phyloP scores from a whole-genome alignment of 2,329 filamentous ascomycete species.

The Fragosphaeria purpurea region DNA sequence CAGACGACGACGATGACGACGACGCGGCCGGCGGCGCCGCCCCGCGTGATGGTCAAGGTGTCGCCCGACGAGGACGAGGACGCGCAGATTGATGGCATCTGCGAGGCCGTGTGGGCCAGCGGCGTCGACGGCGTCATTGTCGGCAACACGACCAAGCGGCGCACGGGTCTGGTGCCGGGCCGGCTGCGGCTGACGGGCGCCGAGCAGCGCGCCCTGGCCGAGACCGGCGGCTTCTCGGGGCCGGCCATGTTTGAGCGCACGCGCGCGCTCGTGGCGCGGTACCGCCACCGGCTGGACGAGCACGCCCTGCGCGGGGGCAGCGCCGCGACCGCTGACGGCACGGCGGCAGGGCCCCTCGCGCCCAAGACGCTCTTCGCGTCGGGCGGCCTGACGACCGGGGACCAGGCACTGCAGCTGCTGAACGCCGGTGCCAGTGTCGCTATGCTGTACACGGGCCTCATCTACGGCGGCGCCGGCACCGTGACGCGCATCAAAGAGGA shows the following conservation, averaged over 20 bases:
- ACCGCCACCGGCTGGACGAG: slow-evolving; percentile 58
- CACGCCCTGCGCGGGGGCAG: slow-evolving; percentile 20
- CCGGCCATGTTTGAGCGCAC: slow-evolving; percentile 81
- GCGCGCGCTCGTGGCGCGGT: slow-evolving; percentile 66
- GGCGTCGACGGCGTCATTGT: slow-evolving; percentile 95
- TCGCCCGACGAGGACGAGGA: slow-evolving; percentile 89
- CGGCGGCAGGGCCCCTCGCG: slow-evolving; percentile 18
- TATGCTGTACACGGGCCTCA: slow-evolving; percentile 76
- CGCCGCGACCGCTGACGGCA: slow-evolving; percentile 17
- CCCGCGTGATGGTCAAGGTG: slow-evolving; percentile 93
- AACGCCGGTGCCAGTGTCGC: slow-evolving; percentile 85
- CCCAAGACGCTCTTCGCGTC: slow-evolving; percentile 83
- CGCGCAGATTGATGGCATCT: slow-evolving; percentile 77
- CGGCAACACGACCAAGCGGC: slow-evolving; percentile 87
- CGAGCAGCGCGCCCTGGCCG: slow-evolving; percentile 59
- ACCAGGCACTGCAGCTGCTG: slow-evolving; percentile 70
- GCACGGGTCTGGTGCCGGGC: slow-evolving; percentile 59
- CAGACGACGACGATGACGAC: slow-evolving; percentile 35
- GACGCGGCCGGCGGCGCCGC: slow-evolving; percentile 33
- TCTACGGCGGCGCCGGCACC: slow-evolving; percentile 55
- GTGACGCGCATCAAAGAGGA: slow-evolving; percentile 56
- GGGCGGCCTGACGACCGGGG: slow-evolving; percentile 82
- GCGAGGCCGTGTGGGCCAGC: slow-evolving; percentile 69
- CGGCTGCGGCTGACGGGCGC: slow-evolving; percentile 53
- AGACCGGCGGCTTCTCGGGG: slow-evolving; percentile 84